Evolutionary conservation across 2,329 filamentous ascomycete genomes (phyloP).

Genomic region (Cryphonectria nitschkei): DNA sequence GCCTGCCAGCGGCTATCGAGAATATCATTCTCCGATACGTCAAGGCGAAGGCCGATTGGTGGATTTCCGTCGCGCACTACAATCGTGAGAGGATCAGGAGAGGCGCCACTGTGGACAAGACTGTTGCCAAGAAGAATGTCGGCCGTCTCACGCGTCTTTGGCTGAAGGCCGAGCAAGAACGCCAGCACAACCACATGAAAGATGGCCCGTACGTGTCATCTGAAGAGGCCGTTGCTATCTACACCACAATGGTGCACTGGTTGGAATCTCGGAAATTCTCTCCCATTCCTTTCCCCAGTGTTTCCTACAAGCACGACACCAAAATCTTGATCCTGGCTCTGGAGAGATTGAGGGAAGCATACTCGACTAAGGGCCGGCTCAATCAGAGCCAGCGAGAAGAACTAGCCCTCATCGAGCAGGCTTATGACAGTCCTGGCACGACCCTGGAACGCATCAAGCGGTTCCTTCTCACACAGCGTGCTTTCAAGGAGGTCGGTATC

Average conservation of each 20-base stretch:
- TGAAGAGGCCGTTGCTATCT: conserved; percentile 97
- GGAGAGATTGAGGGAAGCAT: conserved; percentile 90
- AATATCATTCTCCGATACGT: conserved; percentile 99
- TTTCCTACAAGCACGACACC: conserved; percentile 99
- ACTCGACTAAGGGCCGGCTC: conserved; percentile 94
- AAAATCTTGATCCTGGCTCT: conserved; percentile 97
- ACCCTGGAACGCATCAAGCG: conserved; percentile 96
- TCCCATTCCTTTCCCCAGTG: conserved; percentile 96
- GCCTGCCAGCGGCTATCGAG: conserved; percentile 93
- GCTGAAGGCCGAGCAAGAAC: conserved; percentile 97
- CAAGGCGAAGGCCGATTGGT: conserved; percentile 99
- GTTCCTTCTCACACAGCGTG: conserved; percentile 93
- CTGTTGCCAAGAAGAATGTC: conserved; percentile 98
- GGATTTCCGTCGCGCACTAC: conserved; percentile 98
- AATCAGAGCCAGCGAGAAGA: conserved; percentile 99
- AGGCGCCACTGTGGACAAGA: conserved; percentile 98
- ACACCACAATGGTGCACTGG: conserved; percentile 99
- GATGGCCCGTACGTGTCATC: conserved; percentile 98
- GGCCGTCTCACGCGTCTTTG: conserved; percentile 92
- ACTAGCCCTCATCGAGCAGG: conserved; percentile 94
- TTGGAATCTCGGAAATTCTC: conserved; percentile 97
- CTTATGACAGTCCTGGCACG: conserved; percentile 96
- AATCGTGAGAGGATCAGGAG: conserved; percentile 96
- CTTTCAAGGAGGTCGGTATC: conserved; percentile 99
- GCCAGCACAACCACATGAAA: conserved; percentile 99